Percentiles rank a stretch among this genome's conserved stretches.
These are phyloP conservation scores for Cochlearia excelsa DNA, from an alignment of 345 rosid genomes.

Conservation along the genomic window DNA sequence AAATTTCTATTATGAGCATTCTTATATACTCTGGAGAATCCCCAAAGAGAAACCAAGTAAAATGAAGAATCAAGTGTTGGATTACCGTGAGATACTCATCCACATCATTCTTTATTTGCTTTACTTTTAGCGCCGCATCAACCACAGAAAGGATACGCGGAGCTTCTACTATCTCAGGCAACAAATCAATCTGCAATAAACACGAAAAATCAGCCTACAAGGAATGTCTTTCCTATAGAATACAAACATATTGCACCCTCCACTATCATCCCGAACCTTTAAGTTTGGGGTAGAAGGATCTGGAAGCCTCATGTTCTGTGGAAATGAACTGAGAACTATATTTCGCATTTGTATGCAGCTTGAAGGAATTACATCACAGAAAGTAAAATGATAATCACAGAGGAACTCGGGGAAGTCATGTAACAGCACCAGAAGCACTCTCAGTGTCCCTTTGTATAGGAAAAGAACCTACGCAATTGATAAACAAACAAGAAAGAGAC, in stretches of 20 bases:
- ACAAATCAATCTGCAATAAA: conserved; percentile 80
- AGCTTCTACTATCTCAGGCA: conserved; percentile 78
- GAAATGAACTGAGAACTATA: conserved; percentile 91
- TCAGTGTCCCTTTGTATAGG: conserved; percentile 86
- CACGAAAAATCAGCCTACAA: conserved; percentile 22
- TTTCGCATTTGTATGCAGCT: conserved; percentile 99
- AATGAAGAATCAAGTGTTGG: conserved; percentile 3
- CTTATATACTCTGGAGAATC: not conserved
- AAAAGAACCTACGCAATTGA: conserved; percentile 66
- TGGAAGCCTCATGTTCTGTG: conserved; percentile 93
- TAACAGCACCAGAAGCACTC: conserved; percentile 88
- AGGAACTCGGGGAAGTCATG: conserved; percentile 99
- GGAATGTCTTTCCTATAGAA: not conserved
- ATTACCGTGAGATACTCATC: conserved; percentile 94
- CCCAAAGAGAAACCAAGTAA: conserved; percentile 1
- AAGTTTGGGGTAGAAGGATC: conserved; percentile 96
- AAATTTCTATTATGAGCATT: not conserved
- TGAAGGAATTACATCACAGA: conserved; percentile 97
- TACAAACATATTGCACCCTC: not conserved
- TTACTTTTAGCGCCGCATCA: conserved; percentile 77
- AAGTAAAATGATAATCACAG: conserved; percentile 93
- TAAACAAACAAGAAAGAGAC: conserved; percentile 57
- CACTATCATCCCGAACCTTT: conserved; percentile 77
- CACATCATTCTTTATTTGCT: conserved; percentile 77
- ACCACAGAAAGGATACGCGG: conserved; percentile 88